Percentiles rank a stretch among this genome's conserved stretches.
Conservation (phyloP, 176 grass and related monocot species). For the Avena atlantica region DNA sequence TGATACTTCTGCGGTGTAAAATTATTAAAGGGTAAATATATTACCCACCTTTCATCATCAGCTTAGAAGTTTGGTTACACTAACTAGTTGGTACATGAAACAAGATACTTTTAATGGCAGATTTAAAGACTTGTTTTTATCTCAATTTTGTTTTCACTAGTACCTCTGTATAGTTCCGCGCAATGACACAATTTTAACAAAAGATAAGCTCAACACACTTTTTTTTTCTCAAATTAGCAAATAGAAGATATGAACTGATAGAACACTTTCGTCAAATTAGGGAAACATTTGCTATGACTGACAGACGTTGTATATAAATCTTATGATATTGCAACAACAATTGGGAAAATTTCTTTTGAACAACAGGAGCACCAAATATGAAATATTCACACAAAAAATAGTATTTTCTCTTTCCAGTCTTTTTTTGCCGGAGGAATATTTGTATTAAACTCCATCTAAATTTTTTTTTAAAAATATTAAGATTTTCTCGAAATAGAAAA, state of each 20-base stretch:
- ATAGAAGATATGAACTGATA: not conserved
- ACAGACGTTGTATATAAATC: not conserved
- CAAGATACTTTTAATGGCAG: not conserved
- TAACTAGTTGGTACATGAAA: not conserved
- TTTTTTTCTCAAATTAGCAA: not conserved
- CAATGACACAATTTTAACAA: not conserved
- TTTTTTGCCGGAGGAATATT: not conserved
- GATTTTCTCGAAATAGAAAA: not conserved
- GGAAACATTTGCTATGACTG: not conserved
- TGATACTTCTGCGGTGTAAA: slow-evolving; percentile 1
- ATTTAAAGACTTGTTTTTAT: not conserved
- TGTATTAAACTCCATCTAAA: not conserved
- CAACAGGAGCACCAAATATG: not conserved
- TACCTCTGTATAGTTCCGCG: not conserved
- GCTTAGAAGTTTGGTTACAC: not conserved
- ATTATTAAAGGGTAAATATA: not conserved
- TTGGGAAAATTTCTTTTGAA: too few relatives aligned
- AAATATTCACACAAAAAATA: slow-evolving; percentile 1
- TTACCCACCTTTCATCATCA: not conserved
- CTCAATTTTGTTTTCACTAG: not conserved
- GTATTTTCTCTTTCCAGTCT: not conserved
- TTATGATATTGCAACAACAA: not conserved
- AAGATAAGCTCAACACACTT: not conserved
- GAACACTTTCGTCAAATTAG: slow-evolving; percentile 5
- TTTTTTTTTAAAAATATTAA: not conserved